Percentiles rank a stretch among this genome's conserved stretches.
These are phyloP conservation scores for Aspergillus terreus DNA, from an alignment of 2,329 filamentous ascomycete genomes.

Conservation along the genomic window DNA sequence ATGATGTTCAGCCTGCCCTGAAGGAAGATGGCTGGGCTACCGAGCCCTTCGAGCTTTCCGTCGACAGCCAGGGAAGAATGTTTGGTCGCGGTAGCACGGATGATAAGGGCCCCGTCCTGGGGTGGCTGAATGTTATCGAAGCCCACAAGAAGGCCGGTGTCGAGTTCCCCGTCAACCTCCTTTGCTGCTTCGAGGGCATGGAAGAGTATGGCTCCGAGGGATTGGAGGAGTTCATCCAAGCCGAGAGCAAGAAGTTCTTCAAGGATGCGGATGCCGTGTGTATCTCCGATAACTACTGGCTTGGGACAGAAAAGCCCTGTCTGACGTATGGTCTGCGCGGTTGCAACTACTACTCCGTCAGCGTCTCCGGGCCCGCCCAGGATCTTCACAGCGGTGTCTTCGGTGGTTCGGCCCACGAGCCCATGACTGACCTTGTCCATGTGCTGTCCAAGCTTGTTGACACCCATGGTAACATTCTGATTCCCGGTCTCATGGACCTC, in stretches of 20 bases:
- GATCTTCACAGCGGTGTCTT: conserved; percentile 97
- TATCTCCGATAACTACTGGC: conserved; percentile 99
- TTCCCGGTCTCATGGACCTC: conserved; percentile 90
- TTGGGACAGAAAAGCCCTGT: conserved; percentile 97
- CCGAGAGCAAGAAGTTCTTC: conserved; percentile 91
- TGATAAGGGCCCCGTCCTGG: conserved; percentile 95
- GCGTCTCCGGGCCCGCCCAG: conserved; percentile 84
- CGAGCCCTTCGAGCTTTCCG: conserved; percentile 82
- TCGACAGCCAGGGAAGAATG: conserved; percentile 92
- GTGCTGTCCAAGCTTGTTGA: conserved; percentile 83
- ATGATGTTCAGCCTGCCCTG: conserved; percentile 94
- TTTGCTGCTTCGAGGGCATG: conserved; percentile 99
- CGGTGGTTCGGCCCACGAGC: conserved; percentile 92
- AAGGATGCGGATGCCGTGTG: conserved; percentile 93
- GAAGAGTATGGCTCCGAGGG: conserved; percentile 98
- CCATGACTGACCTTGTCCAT: conserved; percentile 91
- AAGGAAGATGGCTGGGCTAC: conserved; percentile 94
- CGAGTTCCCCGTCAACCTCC: conserved; percentile 92
- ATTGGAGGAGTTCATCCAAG: conserved; percentile 87
- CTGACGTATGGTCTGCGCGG: conserved; percentile 95
- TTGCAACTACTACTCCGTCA: conserved; percentile 95
- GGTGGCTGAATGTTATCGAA: conserved; percentile 97
- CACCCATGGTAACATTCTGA: conserved; percentile 84
- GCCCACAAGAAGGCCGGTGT: conserved; percentile 92
- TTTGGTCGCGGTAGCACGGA: conserved; percentile 93